phyloP scores from a whole-genome alignment of 306 rosid genomes.

The Medicago truncatula region MtrunA17r5.0-ANR NC_053044.1:31995501-31996000 shows the following conservation, averaged over 20 bases:
- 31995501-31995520: slow-evolving; percentile 10
- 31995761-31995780: slow-evolving; percentile 47
- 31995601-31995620: slow-evolving; percentile 28
- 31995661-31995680: slow-evolving; percentile 41
- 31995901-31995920: too few species aligned
- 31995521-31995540: background rate
- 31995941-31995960: background rate
- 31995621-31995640: slow-evolving; percentile 23
- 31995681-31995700: slow-evolving; percentile 30
- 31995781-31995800: background rate
- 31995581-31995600: slow-evolving; percentile 25
- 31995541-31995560: slow-evolving; percentile 47
- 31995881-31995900: slow-evolving; percentile 6
- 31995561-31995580: slow-evolving; percentile 34
- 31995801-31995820: too few species aligned
- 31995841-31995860: slow-evolving; percentile 16
- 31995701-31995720: slow-evolving; percentile 41
- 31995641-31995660: slow-evolving; percentile 37
- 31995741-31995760: slow-evolving; percentile 44
- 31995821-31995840: slow-evolving; percentile 7
- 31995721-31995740: slow-evolving; percentile 38
- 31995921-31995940: too few species aligned
- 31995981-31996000: background rate
- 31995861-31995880: background rate
- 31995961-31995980: background rate